Percentiles rank a stretch among this genome's conserved stretches.
Evolutionary conservation across 805 yeast species (phyloP).

Genomic region (Barnettozyma californica): DNA sequence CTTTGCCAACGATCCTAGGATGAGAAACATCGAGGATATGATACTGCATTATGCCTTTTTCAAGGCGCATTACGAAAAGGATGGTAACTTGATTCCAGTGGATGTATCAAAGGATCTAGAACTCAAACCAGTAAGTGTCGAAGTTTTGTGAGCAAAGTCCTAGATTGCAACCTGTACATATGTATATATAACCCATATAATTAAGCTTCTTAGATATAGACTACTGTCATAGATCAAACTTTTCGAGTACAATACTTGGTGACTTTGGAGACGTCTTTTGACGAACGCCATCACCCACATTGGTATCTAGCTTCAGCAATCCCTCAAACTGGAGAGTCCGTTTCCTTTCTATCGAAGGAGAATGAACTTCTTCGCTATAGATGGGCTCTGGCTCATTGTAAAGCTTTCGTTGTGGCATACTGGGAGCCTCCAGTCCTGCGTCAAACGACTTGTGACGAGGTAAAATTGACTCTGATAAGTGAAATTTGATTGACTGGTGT

Average conservation of each 20-base stretch:
- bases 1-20: constrained; percentile 84
- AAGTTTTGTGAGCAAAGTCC: neutral
- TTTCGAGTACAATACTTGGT: constrained; percentile 5
- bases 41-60: constrained; percentile 91
- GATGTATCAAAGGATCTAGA: constrained; percentile 23
- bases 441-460: constrained; percentile 27
- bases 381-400: constrained; percentile 23
- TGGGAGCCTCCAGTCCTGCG: constrained; percentile 18
- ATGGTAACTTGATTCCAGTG: constrained; percentile 30
- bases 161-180: neutral
- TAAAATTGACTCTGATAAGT: constrained; percentile 30
- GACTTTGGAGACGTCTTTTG: constrained; percentile 2
- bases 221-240: neutral
- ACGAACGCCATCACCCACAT: neutral
- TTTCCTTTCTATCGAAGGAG: neutral
- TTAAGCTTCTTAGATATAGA: neutral
- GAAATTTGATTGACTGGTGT: constrained; percentile 24
- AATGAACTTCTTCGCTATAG: constrained; percentile 6
- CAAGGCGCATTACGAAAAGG: constrained; percentile 45
- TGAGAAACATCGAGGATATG: constrained; percentile 86
- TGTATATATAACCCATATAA: neutral
- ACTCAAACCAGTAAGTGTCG: constrained; percentile 19
- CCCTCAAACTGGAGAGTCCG: constrained; percentile 2
- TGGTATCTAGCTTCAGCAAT: neutral
- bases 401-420: constrained; percentile 14